Percentiles rank a stretch among this genome's conserved stretches.
These are phyloP conservation scores for Jaapia argillacea DNA, from an alignment of 768 basidiomycete species.

Conservation along the genomic window DNA sequence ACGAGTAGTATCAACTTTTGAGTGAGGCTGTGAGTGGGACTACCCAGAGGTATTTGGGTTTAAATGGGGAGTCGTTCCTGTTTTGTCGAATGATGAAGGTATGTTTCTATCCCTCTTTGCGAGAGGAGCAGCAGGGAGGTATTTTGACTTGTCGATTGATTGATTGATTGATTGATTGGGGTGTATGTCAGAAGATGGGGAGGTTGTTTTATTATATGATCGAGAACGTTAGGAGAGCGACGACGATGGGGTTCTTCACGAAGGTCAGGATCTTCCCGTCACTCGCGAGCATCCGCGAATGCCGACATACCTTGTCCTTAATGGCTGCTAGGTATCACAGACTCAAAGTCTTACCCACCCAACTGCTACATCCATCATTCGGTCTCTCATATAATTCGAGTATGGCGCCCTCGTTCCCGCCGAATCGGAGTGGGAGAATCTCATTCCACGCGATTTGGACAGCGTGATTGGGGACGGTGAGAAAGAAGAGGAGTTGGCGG, in stretches of 20 bases:
- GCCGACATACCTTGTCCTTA: too few relatives aligned
- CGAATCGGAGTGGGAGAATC: too few relatives aligned
- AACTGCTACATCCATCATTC: constrained; percentile 27
- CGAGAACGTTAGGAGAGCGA: constrained; percentile 48
- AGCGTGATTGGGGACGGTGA: too few relatives aligned
- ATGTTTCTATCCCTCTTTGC: constrained; percentile 2
- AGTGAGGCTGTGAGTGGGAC: constrained; percentile 54
- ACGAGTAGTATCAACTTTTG: constrained; percentile 51
- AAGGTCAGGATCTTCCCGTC: constrained; percentile 26
- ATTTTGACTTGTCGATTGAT: too few relatives aligned
- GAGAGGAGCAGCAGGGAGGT: too few relatives aligned
- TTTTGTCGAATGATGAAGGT: constrained; percentile 41
- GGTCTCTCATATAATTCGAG: constrained; percentile 27
- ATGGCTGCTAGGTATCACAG: constrained; percentile 27
- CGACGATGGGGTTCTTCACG: constrained; percentile 52
- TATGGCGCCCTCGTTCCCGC: constrained; percentile 31
- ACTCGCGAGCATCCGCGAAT: too few relatives aligned
- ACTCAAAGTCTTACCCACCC: constrained; percentile 20
- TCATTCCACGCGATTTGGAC: too few relatives aligned
- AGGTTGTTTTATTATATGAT: constrained; percentile 60
- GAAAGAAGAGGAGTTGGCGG: too few relatives aligned
- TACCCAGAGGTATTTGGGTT: constrained; percentile 66
- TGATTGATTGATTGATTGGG: constrained; percentile 4
- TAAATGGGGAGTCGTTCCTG: constrained; percentile 80
- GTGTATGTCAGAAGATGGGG: constrained; percentile 57